A percentile compares a stretch with the other conserved stretches of the same genome.
Conservation (phyloP, 2,329 filamentous ascomycete genomes). For the Plectosphaerella sp. region DNA sequence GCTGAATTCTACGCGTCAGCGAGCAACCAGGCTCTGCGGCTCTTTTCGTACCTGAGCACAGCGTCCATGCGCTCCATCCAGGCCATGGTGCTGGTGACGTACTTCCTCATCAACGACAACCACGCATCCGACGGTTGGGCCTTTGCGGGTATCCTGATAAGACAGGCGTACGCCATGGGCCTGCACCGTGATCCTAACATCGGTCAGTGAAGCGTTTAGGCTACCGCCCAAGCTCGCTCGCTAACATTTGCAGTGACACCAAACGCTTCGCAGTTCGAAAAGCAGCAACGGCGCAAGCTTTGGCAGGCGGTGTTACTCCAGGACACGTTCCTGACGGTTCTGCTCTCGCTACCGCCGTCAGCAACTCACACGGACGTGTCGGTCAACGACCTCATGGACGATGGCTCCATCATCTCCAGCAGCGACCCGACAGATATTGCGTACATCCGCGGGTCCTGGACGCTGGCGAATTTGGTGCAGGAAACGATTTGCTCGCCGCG, state of each 20-base stretch:
- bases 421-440: conserved; percentile 62
- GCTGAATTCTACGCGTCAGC: conserved; percentile 80
- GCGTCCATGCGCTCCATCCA: conserved; percentile 70
- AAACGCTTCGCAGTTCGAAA: conserved; percentile 63
- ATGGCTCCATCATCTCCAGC: conserved; percentile 51
- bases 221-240: conserved; percentile 8
- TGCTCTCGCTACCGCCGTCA: conserved; percentile 71
- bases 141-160: conserved; percentile 71
- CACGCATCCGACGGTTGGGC: conserved; percentile 80
- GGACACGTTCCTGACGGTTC: conserved; percentile 75
- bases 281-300: conserved; percentile 72
- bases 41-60: conserved; percentile 72
- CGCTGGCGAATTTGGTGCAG: conserved; percentile 72
- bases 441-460: conserved; percentile 75
- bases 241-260: conserved; percentile 47
- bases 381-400: conserved; percentile 68
- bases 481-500: conserved; percentile 71
- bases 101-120: conserved; percentile 83
- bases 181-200: conserved; percentile 76
- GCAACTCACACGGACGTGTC: conserved; percentile 76
- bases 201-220: conserved; percentile 31
- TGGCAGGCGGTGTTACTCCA: conserved; percentile 80
- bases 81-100: conserved; percentile 75
- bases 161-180: conserved; percentile 78
- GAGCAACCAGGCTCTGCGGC: conserved; percentile 70